Percentiles rank a stretch among this genome's conserved stretches.
phyloP scores from a whole-genome alignment of 495 filamentous ascomycete species.

The Parathielavia appendiculata region DNA sequence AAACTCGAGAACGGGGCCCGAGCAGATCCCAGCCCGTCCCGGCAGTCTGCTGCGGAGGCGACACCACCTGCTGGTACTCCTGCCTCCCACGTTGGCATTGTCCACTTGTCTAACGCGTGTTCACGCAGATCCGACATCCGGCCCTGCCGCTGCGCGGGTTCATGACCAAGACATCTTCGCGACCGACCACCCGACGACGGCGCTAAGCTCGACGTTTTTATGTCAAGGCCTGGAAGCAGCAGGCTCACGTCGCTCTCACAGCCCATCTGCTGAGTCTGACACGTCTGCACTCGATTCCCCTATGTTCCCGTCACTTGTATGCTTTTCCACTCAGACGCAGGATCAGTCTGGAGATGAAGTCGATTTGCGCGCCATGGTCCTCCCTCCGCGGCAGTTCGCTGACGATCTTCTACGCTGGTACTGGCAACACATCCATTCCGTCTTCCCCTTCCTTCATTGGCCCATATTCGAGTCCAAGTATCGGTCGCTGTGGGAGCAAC shows the following conservation, averaged over 20 bases:
- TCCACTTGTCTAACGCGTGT: background rate
- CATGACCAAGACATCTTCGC: background rate
- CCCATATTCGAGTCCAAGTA: constrained; percentile 31
- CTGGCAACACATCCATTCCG: constrained; percentile 31
- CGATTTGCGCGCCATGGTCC: constrained; percentile 19
- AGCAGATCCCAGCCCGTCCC: background rate
- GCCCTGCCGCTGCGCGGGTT: background rate
- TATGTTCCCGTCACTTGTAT: constrained; percentile 8
- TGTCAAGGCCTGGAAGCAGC: constrained; percentile 10
- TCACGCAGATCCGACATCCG: background rate
- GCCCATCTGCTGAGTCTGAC: background rate
- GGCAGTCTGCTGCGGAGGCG: background rate
- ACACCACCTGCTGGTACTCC: background rate
- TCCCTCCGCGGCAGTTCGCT: constrained; percentile 33
- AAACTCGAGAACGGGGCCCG: constrained; percentile 14
- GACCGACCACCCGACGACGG: background rate
- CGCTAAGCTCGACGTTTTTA: constrained; percentile 3
- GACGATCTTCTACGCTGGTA: constrained; percentile 36
- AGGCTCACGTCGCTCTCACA: background rate
- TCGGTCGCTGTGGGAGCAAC: constrained; percentile 26
- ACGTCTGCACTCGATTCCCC: background rate
- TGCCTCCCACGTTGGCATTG: background rate
- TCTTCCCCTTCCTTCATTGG: constrained; percentile 40
- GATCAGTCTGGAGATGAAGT: background rate
- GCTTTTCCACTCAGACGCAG: background rate